Evolutionary conservation across 495 filamentous ascomycete genomes (phyloP).

Genomic region (Echria macrotheca): DNA sequence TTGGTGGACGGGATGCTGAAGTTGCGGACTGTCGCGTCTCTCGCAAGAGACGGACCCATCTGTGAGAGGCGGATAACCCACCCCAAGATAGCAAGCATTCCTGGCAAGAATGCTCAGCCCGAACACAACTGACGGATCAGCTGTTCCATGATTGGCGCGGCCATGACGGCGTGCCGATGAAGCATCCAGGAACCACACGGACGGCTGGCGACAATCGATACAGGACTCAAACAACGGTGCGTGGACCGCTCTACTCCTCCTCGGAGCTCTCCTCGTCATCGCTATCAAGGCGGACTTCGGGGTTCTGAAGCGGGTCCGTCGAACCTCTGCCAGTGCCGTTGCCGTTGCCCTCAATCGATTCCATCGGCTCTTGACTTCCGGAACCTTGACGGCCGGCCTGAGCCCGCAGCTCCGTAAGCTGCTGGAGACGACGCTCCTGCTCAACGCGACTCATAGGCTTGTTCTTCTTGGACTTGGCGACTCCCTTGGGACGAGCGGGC

Average conservation of each 20-base stretch:
- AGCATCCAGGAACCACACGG: too few relatives aligned
- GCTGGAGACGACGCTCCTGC: constrained; percentile 81
- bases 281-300: constrained; percentile 24
- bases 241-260: constrained; percentile 23
- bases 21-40: too few relatives aligned
- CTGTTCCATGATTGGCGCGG: too few relatives aligned
- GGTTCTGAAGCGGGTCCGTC: constrained; percentile 14
- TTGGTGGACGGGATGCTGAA: too few relatives aligned
- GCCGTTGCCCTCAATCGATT: constrained; percentile 33
- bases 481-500: constrained; percentile 36
- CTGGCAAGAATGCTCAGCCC: too few relatives aligned
- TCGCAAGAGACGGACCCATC: too few relatives aligned
- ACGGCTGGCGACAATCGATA: too few relatives aligned
- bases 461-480: constrained; percentile 85
- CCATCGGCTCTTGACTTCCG: constrained; percentile 45
- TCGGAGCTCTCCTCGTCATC: constrained; percentile 35
- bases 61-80: too few relatives aligned
- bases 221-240: neutral
- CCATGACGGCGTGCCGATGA: too few relatives aligned
- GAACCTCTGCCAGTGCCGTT: constrained; percentile 18
- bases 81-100: too few relatives aligned
- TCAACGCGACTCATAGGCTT: constrained; percentile 96
- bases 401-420: constrained; percentile 59
- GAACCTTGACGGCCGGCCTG: constrained; percentile 41
- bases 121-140: too few relatives aligned